Base-by-base conservation (phyloP, 1,139 yeast genomes). In the Saccharomycopsis crataegensis region DNA sequence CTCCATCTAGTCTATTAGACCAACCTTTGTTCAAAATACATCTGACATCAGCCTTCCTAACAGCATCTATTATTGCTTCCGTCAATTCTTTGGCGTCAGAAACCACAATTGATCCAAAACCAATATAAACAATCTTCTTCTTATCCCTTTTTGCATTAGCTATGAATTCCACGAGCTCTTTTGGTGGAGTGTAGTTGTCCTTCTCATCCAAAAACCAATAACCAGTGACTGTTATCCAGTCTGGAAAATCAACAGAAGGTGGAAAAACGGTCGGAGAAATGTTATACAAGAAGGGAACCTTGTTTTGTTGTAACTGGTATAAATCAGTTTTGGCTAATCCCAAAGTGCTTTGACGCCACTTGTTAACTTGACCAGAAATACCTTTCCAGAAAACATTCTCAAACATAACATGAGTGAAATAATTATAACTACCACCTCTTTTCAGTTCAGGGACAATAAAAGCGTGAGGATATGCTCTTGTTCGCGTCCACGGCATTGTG, bases 401-500 rank as follows among this genome's bases (percentile, higher is more conserved):
- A 71, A 91, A 91, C 71, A 91, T 78, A 2, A 89, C 91, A 68
- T 93, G 96, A 0, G 98, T 90, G 69, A 93, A 73, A 64, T 88
- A 88, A 65, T 91, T 91, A 69, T 91, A 91, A 5, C 93, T 84
- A 1, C 97, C 96, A 8, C 97, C 96, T 67, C 86, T 79, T 64
- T 86, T 88, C 66, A 86, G 95, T 57, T 89, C 97, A 0, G 98
- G 97, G 5, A 89, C 96, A 62, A 91, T 83, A 61, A 91, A 90
- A 0, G 98, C 98, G 71, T 91, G 97, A 1, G 97, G 97, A 65
- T 91, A 91, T 0, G 96, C 95, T 59, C 96, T 76, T 0, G 98
- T 91, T 61, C 96, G 72, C 0, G 97, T 88, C 98, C 98, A 91
- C 0, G 98, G 98, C 98, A 91, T 91, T 0, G 98, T 93, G 64